phyloP scores from a whole-genome alignment of 1,139 yeast genomes.

The Hyphopichia wangnamkhiaoensis region DNA sequence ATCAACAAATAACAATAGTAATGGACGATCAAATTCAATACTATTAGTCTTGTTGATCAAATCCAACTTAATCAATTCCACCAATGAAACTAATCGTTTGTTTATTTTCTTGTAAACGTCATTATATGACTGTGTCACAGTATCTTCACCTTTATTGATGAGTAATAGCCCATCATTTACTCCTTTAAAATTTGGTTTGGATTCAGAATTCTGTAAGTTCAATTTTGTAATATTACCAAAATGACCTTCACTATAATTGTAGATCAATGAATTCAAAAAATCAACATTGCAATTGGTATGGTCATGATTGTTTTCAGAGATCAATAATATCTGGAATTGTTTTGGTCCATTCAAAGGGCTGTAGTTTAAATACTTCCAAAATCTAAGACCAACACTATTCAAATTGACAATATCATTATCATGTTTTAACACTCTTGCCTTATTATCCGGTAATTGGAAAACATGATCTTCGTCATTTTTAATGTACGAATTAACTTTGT shows the following conservation, averaged over 20 bases:
- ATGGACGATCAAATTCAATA: conserved; percentile 47
- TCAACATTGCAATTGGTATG: conserved; percentile 22
- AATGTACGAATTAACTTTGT: conserved; percentile 6
- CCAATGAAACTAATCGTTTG: conserved; percentile 29
- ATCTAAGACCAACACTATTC: conserved; percentile 38
- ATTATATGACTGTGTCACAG: conserved; percentile 17
- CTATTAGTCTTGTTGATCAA: conserved; percentile 43
- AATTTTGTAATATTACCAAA: conserved; percentile 47
- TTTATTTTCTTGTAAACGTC: conserved; percentile 32
- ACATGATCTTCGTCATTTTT: conserved; percentile 18
- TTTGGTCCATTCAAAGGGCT: conserved; percentile 53
- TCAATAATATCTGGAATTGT: conserved; percentile 53
- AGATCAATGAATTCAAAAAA: conserved; percentile 41
- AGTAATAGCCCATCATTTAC: conserved; percentile 37
- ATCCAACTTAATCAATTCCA: conserved; percentile 39
- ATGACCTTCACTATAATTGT: conserved; percentile 48
- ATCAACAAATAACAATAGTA: conserved; percentile 48
- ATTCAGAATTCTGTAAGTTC: conserved; percentile 30
- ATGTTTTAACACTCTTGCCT: conserved; percentile 31
- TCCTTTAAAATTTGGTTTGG: conserved; percentile 34
- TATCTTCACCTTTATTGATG: conserved; percentile 17
- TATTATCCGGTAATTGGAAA: conserved; percentile 26
- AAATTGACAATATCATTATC: conserved; percentile 33
- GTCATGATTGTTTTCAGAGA: conserved; percentile 32
- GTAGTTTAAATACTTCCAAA: conserved; percentile 60